Conservation (phyloP, 805 yeast species). For the Candida arabinofermentans region DNA sequence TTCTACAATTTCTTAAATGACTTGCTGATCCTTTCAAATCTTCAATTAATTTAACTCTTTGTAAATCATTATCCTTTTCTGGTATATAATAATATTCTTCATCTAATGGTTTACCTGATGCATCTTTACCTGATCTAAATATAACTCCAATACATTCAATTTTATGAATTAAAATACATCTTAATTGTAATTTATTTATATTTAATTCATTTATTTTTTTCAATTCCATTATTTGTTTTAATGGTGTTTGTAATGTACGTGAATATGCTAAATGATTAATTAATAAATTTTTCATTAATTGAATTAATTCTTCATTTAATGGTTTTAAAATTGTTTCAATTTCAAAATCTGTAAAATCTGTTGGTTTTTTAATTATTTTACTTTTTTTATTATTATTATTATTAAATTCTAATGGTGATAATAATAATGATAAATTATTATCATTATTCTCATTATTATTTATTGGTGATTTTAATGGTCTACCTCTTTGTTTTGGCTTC, state of each 20-base stretch:
- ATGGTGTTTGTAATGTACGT: conserved; percentile 80
- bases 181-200: conserved; percentile 41
- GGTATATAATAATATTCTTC: conserved; percentile 90
- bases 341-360: conserved; percentile 21
- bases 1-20: conserved; percentile 78
- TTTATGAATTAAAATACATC: conserved; percentile 39
- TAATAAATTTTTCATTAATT: conserved; percentile 56
- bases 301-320: conserved; percentile 38
- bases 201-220: conserved; percentile 53
- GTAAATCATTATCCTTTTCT: conserved; percentile 71
- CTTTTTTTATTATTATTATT: not conserved
- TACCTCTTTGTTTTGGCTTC: conserved; percentile 7
- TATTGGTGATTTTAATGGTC: conserved; percentile 8
- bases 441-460: not conserved
- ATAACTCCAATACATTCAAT: conserved; percentile 81
- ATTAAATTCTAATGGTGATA: not conserved
- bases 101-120: conserved; percentile 91
- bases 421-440: not conserved
- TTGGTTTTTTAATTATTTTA: not conserved
- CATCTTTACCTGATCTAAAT: conserved; percentile 87
- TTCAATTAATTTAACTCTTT: conserved; percentile 66
- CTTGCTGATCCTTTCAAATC: conserved; percentile 79
- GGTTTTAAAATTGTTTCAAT: conserved; percentile 27
- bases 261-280: conserved; percentile 89
- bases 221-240: conserved; percentile 55